A percentile compares a stretch with the other conserved stretches of the same genome.
phyloP scores from a whole-genome alignment of 129 eudicot genomes.

The Pulicaria dysenterica region DNA sequence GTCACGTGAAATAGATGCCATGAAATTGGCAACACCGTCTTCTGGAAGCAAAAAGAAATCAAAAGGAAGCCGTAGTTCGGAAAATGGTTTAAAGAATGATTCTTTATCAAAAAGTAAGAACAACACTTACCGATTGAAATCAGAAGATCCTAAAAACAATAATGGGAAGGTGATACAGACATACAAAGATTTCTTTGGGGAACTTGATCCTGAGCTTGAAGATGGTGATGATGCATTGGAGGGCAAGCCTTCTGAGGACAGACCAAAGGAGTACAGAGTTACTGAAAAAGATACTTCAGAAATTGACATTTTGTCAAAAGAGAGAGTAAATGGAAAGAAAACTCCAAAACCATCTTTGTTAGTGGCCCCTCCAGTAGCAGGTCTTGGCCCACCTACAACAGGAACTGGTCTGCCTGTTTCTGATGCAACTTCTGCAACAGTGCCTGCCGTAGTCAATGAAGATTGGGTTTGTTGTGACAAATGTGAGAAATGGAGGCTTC shows the following conservation, averaged over 20 bases:
- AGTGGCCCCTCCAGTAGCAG: constrained; percentile 36
- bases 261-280: constrained; percentile 38
- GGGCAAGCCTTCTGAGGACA: constrained; percentile 41
- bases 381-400: constrained; percentile 33
- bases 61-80: constrained; percentile 47
- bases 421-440: constrained; percentile 52
- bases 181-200: constrained; percentile 87
- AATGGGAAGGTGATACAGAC: constrained; percentile 48
- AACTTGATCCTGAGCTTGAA: constrained; percentile 65
- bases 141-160: constrained; percentile 41
- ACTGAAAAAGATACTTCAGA: constrained; percentile 45
- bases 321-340: constrained; percentile 41
- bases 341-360: constrained; percentile 42
- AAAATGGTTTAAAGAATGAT: constrained; percentile 42
- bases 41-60: constrained; percentile 57
- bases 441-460: constrained; percentile 57
- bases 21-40: constrained; percentile 44
- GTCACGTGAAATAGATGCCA: constrained; percentile 48
- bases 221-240: constrained; percentile 49
- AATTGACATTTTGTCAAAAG: constrained; percentile 39
- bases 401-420: constrained; percentile 46
- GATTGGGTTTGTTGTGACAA: constrained; percentile 93
- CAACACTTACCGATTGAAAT: constrained; percentile 34
- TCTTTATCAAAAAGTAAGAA: constrained; percentile 49
- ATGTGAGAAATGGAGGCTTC: constrained; percentile 89